These are phyloP conservation scores for Monosporascus sp. DNA, from an alignment of 2,329 filamentous ascomycete genomes.

Conservation along the genomic window DNA sequence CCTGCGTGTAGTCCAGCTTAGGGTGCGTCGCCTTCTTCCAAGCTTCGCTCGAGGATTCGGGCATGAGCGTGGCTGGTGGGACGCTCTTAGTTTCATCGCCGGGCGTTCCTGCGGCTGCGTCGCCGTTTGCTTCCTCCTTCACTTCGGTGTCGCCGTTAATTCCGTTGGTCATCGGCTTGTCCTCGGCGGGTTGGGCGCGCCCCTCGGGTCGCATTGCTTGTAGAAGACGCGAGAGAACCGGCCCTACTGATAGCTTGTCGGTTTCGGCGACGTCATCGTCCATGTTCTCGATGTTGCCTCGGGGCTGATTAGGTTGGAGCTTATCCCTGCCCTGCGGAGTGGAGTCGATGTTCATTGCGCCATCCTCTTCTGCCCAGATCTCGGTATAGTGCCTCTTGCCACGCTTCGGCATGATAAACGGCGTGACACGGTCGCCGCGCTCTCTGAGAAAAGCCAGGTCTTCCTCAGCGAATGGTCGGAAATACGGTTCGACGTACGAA, in stretches of 20 bases:
- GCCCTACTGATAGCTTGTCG: constrained; percentile 83
- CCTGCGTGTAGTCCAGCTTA: constrained; percentile 76
- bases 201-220: constrained; percentile 75
- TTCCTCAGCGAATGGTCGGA: constrained; percentile 84
- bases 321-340: constrained; percentile 57
- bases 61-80: constrained; percentile 72
- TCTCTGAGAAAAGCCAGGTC: constrained; percentile 91
- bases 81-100: constrained; percentile 37
- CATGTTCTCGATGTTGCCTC: constrained; percentile 81
- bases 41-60: constrained; percentile 66
- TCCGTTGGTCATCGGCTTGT: constrained; percentile 49
- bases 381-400: constrained; percentile 84
- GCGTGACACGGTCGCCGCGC: constrained; percentile 73
- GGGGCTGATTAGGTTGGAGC: constrained; percentile 72
- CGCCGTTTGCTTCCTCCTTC: constrained; percentile 51
- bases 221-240: constrained; percentile 75
- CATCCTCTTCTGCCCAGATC: constrained; percentile 92
- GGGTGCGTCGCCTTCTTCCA: constrained; percentile 74
- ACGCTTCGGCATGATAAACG: constrained; percentile 80
- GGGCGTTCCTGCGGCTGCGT: constrained; percentile 30
- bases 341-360: constrained; percentile 66
- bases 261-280: constrained; percentile 82
- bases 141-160: constrained; percentile 35
- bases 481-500: constrained; percentile 88
- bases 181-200: constrained; percentile 50